Percentiles rank a stretch among this genome's conserved stretches.
Evolutionary conservation across 2,329 filamentous ascomycete species (phyloP).

Genomic region (Alternaria triticina): DNA sequence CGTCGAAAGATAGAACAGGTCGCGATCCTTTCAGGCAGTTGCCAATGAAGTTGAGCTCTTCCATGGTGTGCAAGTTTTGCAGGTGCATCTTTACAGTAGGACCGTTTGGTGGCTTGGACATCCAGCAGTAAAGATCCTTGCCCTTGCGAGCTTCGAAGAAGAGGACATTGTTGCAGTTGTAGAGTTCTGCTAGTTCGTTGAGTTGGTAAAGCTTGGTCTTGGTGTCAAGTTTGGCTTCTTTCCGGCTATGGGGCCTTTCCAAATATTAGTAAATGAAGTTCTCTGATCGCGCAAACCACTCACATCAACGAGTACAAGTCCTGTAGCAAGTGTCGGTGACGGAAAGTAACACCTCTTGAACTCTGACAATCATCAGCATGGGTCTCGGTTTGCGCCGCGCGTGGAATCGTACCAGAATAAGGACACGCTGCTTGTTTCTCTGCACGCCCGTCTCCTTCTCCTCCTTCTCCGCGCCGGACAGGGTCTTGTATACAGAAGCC

Average conservation of each 20-base stretch:
- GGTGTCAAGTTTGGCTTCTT: constrained; percentile 96
- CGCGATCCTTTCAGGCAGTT: constrained; percentile 95
- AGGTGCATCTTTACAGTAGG: constrained; percentile 78
- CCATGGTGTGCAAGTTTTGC: constrained; percentile 93
- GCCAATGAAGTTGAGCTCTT: constrained; percentile 93
- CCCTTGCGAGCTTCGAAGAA: constrained; percentile 97
- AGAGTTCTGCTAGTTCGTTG: constrained; percentile 65
- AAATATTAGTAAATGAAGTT: constrained; percentile 8
- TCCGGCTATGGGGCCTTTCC: constrained; percentile 76
- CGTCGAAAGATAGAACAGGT: constrained; percentile 90
- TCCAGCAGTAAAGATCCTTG: constrained; percentile 93
- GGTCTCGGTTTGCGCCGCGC: neutral
- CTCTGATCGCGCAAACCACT: neutral
- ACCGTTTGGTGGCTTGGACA: constrained; percentile 87
- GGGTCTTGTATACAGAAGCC: constrained; percentile 64
- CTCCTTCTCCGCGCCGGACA: constrained; percentile 53
- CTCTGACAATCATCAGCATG: constrained; percentile 54
- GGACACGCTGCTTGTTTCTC: constrained; percentile 66
- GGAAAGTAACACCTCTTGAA: constrained; percentile 90
- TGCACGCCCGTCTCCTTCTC: constrained; percentile 42
- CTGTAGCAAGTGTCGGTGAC: constrained; percentile 90
- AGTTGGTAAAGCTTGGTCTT: constrained; percentile 76
- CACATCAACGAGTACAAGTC: constrained; percentile 82
- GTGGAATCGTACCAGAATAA: constrained; percentile 67
- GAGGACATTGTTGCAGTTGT: constrained; percentile 92